A percentile compares a stretch with the other conserved stretches of the same genome.
phyloP scores from a whole-genome alignment of 768 basidiomycete genomes.

The Boletus sp. region DNA sequence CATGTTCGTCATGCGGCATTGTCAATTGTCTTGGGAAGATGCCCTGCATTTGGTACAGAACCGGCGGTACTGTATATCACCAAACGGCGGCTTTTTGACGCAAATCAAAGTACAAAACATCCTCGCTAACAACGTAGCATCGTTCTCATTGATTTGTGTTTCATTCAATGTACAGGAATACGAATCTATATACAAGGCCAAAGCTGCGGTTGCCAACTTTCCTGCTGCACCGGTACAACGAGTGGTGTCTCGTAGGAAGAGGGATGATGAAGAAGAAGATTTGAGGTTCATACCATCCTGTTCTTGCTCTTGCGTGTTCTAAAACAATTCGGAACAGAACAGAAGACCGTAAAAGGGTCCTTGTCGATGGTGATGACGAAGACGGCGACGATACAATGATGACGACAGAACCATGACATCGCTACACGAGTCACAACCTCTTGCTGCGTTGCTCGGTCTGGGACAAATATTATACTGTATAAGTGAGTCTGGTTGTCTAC shows the following conservation, averaged over 20 bases:
- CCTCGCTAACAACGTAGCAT: background rate
- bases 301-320: background rate
- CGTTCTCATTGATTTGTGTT: background rate
- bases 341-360: conserved; percentile 44
- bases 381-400: conserved; percentile 37
- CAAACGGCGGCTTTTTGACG: conserved; percentile 87
- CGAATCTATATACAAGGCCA: conserved; percentile 87
- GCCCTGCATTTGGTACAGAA: conserved; percentile 88
- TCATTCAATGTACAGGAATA: conserved; percentile 61
- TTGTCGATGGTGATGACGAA: conserved; percentile 34
- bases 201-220: conserved; percentile 61
- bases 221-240: conserved; percentile 43
- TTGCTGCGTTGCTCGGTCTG: background rate
- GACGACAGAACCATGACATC: conserved; percentile 28
- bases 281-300: conserved; percentile 28
- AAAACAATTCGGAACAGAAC: conserved; percentile 24
- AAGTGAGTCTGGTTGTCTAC: conserved; percentile 15
- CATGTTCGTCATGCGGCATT: conserved; percentile 91
- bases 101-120: conserved; percentile 73
- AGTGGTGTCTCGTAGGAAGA: conserved; percentile 58
- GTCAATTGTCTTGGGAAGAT: conserved; percentile 81
- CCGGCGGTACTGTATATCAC: conserved; percentile 89
- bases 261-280: conserved; percentile 74
- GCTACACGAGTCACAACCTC: background rate
- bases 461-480: conserved; percentile 29